Percentiles rank a stretch among this genome's conserved stretches.
phyloP scores from a whole-genome alignment of 495 filamentous ascomycete genomes.

The Trichoderma parareesei region DNA sequence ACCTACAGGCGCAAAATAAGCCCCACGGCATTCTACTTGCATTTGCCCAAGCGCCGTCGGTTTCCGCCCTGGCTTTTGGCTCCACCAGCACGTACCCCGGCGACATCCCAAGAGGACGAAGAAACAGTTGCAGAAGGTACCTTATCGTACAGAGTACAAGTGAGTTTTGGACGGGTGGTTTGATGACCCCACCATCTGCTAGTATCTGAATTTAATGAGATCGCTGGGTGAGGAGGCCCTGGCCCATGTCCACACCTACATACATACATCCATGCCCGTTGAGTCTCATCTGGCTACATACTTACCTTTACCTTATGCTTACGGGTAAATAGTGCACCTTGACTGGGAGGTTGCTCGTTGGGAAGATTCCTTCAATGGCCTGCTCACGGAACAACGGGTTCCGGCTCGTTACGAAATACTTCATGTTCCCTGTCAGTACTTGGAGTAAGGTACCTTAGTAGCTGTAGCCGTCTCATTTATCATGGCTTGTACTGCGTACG shows the following conservation, averaged over 20 bases:
- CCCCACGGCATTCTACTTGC: neutral
- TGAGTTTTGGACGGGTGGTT: neutral
- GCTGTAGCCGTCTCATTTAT: too few species aligned
- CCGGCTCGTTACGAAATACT: too few species aligned
- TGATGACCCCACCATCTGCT: neutral
- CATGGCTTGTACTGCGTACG: too few species aligned
- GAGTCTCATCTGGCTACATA: neutral
- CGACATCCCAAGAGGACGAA: neutral
- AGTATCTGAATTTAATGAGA: neutral
- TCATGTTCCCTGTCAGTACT: too few species aligned
- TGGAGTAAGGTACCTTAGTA: too few species aligned
- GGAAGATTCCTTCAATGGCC: too few species aligned
- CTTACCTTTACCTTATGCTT: neutral
- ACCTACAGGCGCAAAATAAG: neutral
- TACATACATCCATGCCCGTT: neutral
- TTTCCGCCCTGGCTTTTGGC: neutral
- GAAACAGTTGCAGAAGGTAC: neutral
- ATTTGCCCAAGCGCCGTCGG: neutral
- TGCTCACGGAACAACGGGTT: too few species aligned
- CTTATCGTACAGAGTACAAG: conserved; percentile 4
- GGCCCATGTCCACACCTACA: neutral
- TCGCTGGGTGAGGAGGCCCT: neutral
- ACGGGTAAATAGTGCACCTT: too few species aligned
- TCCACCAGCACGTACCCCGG: neutral
- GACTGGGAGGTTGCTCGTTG: too few species aligned